Conservation (phyloP, 805 yeast genomes). For the Cyberlindnera euphorbiiphila region DNA sequence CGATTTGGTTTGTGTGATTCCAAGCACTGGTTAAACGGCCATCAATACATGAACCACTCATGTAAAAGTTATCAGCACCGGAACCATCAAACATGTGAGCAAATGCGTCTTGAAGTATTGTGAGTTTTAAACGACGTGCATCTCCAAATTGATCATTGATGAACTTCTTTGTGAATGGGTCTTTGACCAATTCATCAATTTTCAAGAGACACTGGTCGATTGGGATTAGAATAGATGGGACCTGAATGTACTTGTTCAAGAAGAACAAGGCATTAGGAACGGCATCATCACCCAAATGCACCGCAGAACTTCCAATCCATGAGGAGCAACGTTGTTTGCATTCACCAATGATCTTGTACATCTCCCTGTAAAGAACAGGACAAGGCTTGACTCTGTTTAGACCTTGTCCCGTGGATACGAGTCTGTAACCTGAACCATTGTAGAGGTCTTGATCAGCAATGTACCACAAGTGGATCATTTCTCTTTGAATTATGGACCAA, state of each 20-base stretch:
- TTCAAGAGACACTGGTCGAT: slow-evolving; percentile 55
- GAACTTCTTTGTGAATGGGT: slow-evolving; percentile 45
- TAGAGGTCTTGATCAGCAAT: slow-evolving; percentile 71
- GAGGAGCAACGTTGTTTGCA: slow-evolving; percentile 58
- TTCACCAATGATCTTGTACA: slow-evolving; percentile 64
- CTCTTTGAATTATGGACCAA: slow-evolving; percentile 76
- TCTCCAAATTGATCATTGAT: slow-evolving; percentile 57
- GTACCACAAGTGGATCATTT: slow-evolving; percentile 74
- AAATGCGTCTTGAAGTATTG: slow-evolving; percentile 38
- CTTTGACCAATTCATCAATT: slow-evolving; percentile 50
- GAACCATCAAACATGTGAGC: slow-evolving; percentile 64
- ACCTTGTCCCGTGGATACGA: slow-evolving; percentile 79
- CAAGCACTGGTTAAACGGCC: slow-evolving; percentile 79
- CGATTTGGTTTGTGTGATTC: slow-evolving; percentile 74
- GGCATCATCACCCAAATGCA: slow-evolving; percentile 78
- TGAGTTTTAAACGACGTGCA: slow-evolving; percentile 47
- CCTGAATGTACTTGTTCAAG: slow-evolving; percentile 75
- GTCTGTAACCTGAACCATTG: slow-evolving; percentile 48
- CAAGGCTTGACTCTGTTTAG: slow-evolving; percentile 72
- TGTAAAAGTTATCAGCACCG: slow-evolving; percentile 79
- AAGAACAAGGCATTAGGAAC: slow-evolving; percentile 81
- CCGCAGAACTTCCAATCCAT: slow-evolving; percentile 81
- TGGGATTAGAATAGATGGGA: slow-evolving; percentile 73
- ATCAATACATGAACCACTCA: slow-evolving; percentile 82
- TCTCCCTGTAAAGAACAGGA: slow-evolving; percentile 62